Conservation (phyloP, 805 yeast species). For the Nakazawaea wickerhamii region DNA sequence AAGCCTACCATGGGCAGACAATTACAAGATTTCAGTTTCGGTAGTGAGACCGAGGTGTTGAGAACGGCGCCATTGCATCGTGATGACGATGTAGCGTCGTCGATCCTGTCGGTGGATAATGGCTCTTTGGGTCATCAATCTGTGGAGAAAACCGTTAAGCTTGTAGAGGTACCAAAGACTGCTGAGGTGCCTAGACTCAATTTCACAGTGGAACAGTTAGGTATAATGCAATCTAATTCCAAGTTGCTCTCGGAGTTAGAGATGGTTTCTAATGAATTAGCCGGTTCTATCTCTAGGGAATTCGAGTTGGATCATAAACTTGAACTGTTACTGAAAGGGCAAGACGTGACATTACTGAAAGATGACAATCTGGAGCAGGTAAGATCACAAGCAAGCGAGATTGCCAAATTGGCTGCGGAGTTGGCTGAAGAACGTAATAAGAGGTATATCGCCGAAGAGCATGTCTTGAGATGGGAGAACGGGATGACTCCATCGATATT, state of each 20-base stretch:
- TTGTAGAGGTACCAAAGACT: no score
- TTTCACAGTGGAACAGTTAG: slow-evolving; percentile 56
- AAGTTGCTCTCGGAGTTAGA: slow-evolving; percentile 59
- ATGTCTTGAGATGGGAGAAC: slow-evolving; percentile 50
- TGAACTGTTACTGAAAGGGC: slow-evolving; percentile 13
- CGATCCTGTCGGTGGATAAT: neutral
- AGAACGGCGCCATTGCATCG: slow-evolving; percentile 7
- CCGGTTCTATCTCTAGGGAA: slow-evolving; percentile 67
- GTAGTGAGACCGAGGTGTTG: slow-evolving; percentile 10
- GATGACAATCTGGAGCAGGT: slow-evolving; percentile 23
- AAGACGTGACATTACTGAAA: neutral
- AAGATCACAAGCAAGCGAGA: slow-evolving; percentile 34
- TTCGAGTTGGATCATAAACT: slow-evolving; percentile 48
- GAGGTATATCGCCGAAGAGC: slow-evolving; percentile 68
- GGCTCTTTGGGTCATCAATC: neutral
- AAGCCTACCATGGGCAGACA: slow-evolving; percentile 12
- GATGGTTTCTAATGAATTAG: slow-evolving; percentile 65
- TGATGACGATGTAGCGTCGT: slow-evolving; percentile 5
- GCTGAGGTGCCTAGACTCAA: slow-evolving; percentile 12
- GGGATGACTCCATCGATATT: slow-evolving; percentile 48
- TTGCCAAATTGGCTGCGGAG: slow-evolving; percentile 49
- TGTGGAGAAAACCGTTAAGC: neutral
- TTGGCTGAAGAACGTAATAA: slow-evolving; percentile 60
- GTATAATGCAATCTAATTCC: slow-evolving; percentile 54
- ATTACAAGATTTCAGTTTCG: slow-evolving; percentile 11